Percentiles rank a stretch among this genome's conserved stretches.
These are phyloP conservation scores for Amauroascus niger DNA, from an alignment of 2,329 filamentous ascomycete species.

Conservation along the genomic window DNA sequence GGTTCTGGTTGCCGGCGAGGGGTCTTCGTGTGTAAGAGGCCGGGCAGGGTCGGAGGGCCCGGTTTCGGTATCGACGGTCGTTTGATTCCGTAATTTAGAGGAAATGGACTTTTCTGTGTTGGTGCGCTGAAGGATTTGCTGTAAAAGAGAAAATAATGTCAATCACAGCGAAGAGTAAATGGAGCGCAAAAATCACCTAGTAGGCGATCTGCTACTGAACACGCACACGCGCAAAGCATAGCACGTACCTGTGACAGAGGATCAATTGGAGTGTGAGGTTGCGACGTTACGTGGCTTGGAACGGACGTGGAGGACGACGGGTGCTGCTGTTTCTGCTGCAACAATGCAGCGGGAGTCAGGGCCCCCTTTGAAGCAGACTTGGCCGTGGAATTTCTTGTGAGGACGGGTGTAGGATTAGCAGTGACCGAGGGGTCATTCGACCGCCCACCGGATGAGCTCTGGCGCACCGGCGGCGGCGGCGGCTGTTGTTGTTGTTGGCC, in stretches of 20 bases:
- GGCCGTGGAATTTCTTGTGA: slow-evolving; percentile 3
- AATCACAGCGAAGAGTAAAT: not conserved
- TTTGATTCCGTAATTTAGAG: slow-evolving; percentile 31
- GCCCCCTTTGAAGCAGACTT: not conserved
- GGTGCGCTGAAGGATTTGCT: slow-evolving; percentile 59
- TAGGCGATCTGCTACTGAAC: not conserved
- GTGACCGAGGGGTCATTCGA: not conserved
- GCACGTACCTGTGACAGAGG: slow-evolving; percentile 56
- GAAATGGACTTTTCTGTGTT: slow-evolving; percentile 53
- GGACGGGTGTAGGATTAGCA: not conserved
- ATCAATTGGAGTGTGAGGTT: slow-evolving; percentile 40
- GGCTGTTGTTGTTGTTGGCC: not conserved
- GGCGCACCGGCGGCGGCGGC: not conserved
- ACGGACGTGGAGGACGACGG: slow-evolving; percentile 5
- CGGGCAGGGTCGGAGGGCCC: slow-evolving; percentile 30
- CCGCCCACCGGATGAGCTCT: not conserved
- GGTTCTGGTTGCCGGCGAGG: slow-evolving; percentile 19
- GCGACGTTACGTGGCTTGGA: not conserved
- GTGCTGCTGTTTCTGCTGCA: slow-evolving; percentile 6
- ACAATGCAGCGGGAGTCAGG: not conserved
- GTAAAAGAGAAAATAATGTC: slow-evolving; percentile 4
- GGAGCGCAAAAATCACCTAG: not conserved
- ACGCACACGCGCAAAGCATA: no score
- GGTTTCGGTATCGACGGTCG: slow-evolving; percentile 36
- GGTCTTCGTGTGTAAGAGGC: slow-evolving; percentile 25